phyloP scores from a whole-genome alignment of 495 filamentous ascomycete species.

The Podospora fimiseda region DNA sequence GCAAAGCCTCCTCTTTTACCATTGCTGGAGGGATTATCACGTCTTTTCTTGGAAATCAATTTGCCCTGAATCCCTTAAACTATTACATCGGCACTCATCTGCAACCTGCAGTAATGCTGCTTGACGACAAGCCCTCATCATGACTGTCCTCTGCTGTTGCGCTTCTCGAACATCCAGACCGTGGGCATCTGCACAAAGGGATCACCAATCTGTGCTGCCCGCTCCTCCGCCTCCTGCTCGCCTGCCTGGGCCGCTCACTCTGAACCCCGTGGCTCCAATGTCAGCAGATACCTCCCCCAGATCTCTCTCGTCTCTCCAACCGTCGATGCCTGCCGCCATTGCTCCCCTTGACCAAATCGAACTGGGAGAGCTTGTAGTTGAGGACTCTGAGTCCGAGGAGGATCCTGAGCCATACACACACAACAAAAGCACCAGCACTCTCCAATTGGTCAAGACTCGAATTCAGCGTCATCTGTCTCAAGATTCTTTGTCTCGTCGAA shows the following conservation, averaged over 20 bases:
- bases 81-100: constrained; percentile 2
- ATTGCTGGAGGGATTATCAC: not conserved
- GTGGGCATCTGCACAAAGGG: constrained; percentile 16
- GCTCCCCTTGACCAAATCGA: constrained; percentile 17
- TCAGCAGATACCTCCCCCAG: constrained; percentile 4
- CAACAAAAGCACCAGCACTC: constrained; percentile 29
- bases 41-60: constrained; percentile 6
- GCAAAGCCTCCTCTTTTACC: not conserved
- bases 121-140: constrained; percentile 17
- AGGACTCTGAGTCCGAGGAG: constrained; percentile 39
- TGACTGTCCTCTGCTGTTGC: constrained; percentile 39
- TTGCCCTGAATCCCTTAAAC: not conserved
- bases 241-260: constrained; percentile 18
- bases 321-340: constrained; percentile 3
- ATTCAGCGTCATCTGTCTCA: constrained; percentile 43
- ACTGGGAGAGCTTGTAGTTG: constrained; percentile 30
- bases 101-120: not conserved
- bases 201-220: constrained; percentile 10
- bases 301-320: constrained; percentile 10
- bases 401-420: constrained; percentile 18
- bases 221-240: constrained; percentile 18
- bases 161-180: constrained; percentile 25
- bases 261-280: constrained; percentile 14
- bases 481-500: constrained; percentile 33
- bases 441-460: constrained; percentile 34